A percentile compares a stretch with the other conserved stretches of the same genome.
These are phyloP conservation scores for Favolaschia claudopus DNA, from an alignment of 768 basidiomycete genomes.

Conservation along the genomic window DNA sequence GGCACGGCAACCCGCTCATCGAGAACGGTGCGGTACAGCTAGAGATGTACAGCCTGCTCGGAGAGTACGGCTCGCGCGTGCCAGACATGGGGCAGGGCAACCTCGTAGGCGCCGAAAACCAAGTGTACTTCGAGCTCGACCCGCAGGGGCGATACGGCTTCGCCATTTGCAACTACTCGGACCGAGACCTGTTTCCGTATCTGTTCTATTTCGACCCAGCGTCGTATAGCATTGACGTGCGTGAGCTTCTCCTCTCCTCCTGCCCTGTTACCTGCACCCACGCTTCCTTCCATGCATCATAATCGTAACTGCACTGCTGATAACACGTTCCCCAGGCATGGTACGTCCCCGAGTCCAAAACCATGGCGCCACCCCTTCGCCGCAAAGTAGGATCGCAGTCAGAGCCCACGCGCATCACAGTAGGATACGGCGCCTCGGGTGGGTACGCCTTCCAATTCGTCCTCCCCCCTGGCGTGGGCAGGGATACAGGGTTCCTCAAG, in stretches of 20 bases:
- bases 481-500: conserved; percentile 54
- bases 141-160: conserved; percentile 19
- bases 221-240: conserved; percentile 22
- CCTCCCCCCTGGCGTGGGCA: conserved; percentile 36
- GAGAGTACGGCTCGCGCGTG: conserved; percentile 11
- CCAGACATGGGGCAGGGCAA: conserved; percentile 15
- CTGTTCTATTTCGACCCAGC: conserved; percentile 25
- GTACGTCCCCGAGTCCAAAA: conserved; percentile 9
- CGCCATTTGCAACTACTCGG: conserved; percentile 20
- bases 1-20: not conserved
- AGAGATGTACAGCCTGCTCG: conserved; percentile 18
- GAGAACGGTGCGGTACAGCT: not conserved
- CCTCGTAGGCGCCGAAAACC: conserved; percentile 3
- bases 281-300: not conserved
- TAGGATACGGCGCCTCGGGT: conserved; percentile 16
- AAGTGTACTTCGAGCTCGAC: conserved; percentile 10
- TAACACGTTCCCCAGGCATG: conserved; percentile 11
- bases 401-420: conserved; percentile 12
- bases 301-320: not conserved
- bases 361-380: conserved; percentile 6
- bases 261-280: too few species aligned
- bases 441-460: conserved; percentile 35
- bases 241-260: too few species aligned
- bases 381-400: not conserved
- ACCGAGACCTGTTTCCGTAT: conserved; percentile 21